phyloP scores from a whole-genome alignment of 768 basidiomycete species.

The Dictyophora rubrovolvata region DNA sequence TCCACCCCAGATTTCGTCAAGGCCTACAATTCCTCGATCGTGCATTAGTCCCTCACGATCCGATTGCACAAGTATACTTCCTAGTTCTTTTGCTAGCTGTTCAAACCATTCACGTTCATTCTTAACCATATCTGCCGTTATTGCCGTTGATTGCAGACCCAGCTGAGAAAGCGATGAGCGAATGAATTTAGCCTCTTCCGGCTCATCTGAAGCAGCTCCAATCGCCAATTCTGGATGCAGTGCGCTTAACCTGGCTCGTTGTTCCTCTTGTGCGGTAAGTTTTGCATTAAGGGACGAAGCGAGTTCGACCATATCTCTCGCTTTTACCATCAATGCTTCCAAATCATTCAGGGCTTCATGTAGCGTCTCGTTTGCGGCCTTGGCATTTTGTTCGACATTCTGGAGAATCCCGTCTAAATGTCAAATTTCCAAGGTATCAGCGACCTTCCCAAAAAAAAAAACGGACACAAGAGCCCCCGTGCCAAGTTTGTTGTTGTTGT shows the following conservation, averaged over 20 bases:
- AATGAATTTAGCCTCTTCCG: constrained; percentile 81
- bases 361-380: constrained; percentile 55
- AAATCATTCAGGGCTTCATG: constrained; percentile 75
- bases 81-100: constrained; percentile 76
- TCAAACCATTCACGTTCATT: constrained; percentile 74
- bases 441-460: not conserved
- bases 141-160: constrained; percentile 70
- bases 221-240: constrained; percentile 7
- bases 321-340: constrained; percentile 83
- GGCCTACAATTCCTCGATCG: constrained; percentile 66
- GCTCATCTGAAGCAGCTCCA: constrained; percentile 36
- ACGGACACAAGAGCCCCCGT: constrained; percentile 42
- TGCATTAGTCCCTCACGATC: constrained; percentile 56
- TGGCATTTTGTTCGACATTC: constrained; percentile 57
- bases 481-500: constrained; percentile 19
- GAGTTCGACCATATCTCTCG: constrained; percentile 84
- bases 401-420: constrained; percentile 73
- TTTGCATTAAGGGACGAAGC: constrained; percentile 83
- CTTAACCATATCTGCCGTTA: constrained; percentile 81
- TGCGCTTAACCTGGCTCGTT: constrained; percentile 4
- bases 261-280: constrained; percentile 39
- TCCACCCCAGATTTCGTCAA: constrained; percentile 91
- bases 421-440: not conserved
- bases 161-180: constrained; percentile 83
- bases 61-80: constrained; percentile 50